A percentile compares a stretch with the other conserved stretches of the same genome.
Evolutionary conservation across 495 filamentous ascomycete genomes (phyloP).

Genomic region (Parathielavia appendiculata): DNA sequence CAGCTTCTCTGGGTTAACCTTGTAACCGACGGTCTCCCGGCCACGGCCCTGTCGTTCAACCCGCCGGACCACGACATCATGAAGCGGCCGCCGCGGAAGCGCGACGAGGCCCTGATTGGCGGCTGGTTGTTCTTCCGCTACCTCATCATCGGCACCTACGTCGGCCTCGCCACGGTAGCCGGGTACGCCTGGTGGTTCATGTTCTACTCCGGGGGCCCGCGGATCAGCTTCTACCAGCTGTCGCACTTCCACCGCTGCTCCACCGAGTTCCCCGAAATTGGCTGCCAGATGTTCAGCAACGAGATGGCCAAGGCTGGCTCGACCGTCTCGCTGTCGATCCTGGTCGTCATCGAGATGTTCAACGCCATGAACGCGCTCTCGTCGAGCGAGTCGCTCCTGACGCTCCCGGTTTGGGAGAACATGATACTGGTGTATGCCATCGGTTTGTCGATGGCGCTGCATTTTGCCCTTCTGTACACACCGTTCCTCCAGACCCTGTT

Average conservation of each 20-base stretch:
- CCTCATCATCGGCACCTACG: conserved; percentile 91
- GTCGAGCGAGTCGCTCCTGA: conserved; percentile 88
- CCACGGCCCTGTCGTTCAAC: conserved; percentile 96
- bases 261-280: conserved; percentile 79
- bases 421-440: conserved; percentile 97
- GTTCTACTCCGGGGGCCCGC: conserved; percentile 86
- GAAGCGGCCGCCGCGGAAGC: conserved; percentile 80
- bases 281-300: conserved; percentile 89
- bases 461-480: conserved; percentile 90
- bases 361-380: conserved; percentile 99
- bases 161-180: conserved; percentile 90
- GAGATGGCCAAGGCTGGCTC: conserved; percentile 87
- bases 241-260: conserved; percentile 93
- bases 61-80: conserved; percentile 97
- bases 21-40: conserved; percentile 95
- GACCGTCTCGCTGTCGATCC: conserved; percentile 83
- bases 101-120: conserved; percentile 85
- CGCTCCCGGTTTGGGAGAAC: conserved; percentile 91
- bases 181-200: conserved; percentile 99
- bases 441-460: conserved; percentile 86
- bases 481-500: conserved; percentile 87
- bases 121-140: conserved; percentile 98
- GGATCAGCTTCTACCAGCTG: conserved; percentile 89
- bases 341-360: conserved; percentile 99
- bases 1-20: conserved; percentile 99